These are phyloP conservation scores for Salix caprea DNA, from an alignment of 345 rosid species.

Conservation along the genomic window DNA sequence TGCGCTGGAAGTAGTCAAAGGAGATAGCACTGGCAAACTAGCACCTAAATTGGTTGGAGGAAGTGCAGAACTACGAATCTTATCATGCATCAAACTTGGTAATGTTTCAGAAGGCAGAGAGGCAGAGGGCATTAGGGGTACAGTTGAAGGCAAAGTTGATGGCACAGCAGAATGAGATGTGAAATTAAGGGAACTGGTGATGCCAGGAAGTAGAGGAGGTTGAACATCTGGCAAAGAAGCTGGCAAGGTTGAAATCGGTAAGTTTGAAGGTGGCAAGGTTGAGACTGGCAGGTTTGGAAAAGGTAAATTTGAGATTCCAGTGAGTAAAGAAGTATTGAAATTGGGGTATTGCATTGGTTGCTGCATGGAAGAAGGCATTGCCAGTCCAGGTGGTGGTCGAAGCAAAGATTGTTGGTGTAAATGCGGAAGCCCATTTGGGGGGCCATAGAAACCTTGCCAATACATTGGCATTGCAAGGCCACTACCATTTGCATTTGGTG, in stretches of 20 bases:
- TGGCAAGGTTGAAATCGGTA: conserved; percentile 17
- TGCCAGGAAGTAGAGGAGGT: conserved; percentile 23
- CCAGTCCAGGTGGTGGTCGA: conserved; percentile 67
- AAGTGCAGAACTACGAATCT: conserved; percentile 41
- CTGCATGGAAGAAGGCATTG: conserved; percentile 64
- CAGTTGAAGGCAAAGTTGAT: conserved; percentile 36
- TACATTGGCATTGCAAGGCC: conserved; percentile 80
- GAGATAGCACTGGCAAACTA: conserved; percentile 46
- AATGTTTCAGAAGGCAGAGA: conserved; percentile 55
- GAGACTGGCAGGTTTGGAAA: conserved; percentile 47
- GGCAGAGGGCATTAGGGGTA: conserved; percentile 44
- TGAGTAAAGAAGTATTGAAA: conserved; percentile 49
- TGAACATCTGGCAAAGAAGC: conserved; percentile 20
- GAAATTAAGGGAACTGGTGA: conserved; percentile 36
- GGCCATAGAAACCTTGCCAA: conserved; percentile 85
- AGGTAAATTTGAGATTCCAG: conserved; percentile 45
- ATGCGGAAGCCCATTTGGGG: conserved; percentile 77
- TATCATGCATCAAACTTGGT: conserved; percentile 44
- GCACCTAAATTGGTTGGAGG: conserved; percentile 37
- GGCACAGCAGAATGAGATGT: conserved; percentile 39
- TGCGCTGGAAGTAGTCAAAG: conserved; percentile 43
- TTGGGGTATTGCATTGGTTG: conserved; percentile 71
- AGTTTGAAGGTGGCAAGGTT: conserved; percentile 24
- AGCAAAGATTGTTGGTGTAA: conserved; percentile 79
- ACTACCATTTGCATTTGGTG: conserved; percentile 51